phyloP scores from a whole-genome alignment of 495 filamentous ascomycete species.

The Xylaria bambusicola region DNA sequence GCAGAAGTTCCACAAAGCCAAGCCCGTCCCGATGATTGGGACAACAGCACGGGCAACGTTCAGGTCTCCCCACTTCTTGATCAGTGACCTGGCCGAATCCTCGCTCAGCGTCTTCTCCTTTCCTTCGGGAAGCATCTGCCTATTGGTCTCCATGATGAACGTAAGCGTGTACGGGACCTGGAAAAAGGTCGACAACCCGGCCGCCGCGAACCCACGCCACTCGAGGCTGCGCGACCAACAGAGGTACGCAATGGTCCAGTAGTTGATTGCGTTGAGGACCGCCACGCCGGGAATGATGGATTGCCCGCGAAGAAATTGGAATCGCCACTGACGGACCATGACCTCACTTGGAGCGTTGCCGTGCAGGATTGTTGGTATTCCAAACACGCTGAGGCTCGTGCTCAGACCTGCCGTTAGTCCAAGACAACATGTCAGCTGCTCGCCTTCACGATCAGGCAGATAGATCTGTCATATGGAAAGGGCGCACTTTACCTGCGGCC shows the following conservation, averaged over 20 bases:
- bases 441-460: not conserved
- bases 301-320: conserved; percentile 33
- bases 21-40: conserved; percentile 18
- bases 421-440: not conserved
- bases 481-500: conserved; percentile 16
- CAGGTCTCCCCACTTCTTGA: conserved; percentile 18
- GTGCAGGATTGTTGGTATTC: conserved; percentile 30
- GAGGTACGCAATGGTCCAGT: conserved; percentile 29
- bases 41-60: conserved; percentile 17
- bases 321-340: conserved; percentile 35
- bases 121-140: conserved; percentile 22
- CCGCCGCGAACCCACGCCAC: conserved; percentile 23
- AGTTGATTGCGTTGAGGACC: conserved; percentile 27
- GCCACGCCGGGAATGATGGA: conserved; percentile 29
- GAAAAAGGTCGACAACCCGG: conserved; percentile 30
- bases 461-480: not conserved
- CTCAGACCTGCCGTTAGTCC: conserved; percentile 26
- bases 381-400: conserved; percentile 27
- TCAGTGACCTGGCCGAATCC: conserved; percentile 10
- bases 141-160: conserved; percentile 32
- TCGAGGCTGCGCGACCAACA: conserved; percentile 25
- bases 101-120: conserved; percentile 12
- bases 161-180: conserved; percentile 39
- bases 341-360: conserved; percentile 25
- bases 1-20: conserved; percentile 25